A percentile compares a stretch with the other conserved stretches of the same genome.
Evolutionary conservation across 306 rosid species (phyloP).

Genomic region (Cicer yamashitae): DNA sequence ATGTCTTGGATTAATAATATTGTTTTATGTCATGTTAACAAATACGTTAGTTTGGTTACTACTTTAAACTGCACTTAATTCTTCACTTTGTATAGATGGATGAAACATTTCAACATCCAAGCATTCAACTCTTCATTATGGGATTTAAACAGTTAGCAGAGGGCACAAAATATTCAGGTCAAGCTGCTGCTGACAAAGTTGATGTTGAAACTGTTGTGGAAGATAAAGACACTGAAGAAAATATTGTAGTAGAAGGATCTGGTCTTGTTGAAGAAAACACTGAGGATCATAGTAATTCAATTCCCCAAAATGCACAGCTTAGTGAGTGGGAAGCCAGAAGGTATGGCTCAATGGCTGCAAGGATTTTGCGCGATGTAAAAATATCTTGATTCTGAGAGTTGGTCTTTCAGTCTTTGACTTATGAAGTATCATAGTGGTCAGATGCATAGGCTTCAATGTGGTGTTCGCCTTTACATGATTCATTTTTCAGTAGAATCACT

Average conservation of each 20-base stretch:
- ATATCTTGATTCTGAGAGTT: conserved; percentile 49
- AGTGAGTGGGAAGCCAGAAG: conserved; percentile 91
- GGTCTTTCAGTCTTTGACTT: background rate
- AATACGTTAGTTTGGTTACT: conserved; percentile 18
- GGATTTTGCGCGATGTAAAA: conserved; percentile 77
- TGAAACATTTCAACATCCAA: conserved; percentile 86
- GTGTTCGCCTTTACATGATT: conserved; percentile 8
- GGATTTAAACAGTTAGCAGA: conserved; percentile 55
- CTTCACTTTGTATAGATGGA: conserved; percentile 75
- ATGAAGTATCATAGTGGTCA: background rate
- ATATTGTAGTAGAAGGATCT: conserved; percentile 38
- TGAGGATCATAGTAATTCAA: conserved; percentile 49
- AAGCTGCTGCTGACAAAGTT: conserved; percentile 42
- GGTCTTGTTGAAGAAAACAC: conserved; percentile 45
- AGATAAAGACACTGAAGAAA: conserved; percentile 42
- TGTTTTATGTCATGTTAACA: conserved; percentile 1
- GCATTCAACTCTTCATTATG: conserved; percentile 81
- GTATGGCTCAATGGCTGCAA: conserved; percentile 84
- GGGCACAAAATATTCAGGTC: conserved; percentile 40
- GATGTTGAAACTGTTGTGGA: conserved; percentile 51
- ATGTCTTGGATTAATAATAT: conserved; percentile 5
- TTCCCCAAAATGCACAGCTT: conserved; percentile 50
- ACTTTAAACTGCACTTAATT: conserved; percentile 6
- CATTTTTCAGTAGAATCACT: background rate
- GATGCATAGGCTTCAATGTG: background rate